Evolutionary conservation across 1,139 yeast genomes (phyloP).

Genomic region (Lodderomyces theae): DNA sequence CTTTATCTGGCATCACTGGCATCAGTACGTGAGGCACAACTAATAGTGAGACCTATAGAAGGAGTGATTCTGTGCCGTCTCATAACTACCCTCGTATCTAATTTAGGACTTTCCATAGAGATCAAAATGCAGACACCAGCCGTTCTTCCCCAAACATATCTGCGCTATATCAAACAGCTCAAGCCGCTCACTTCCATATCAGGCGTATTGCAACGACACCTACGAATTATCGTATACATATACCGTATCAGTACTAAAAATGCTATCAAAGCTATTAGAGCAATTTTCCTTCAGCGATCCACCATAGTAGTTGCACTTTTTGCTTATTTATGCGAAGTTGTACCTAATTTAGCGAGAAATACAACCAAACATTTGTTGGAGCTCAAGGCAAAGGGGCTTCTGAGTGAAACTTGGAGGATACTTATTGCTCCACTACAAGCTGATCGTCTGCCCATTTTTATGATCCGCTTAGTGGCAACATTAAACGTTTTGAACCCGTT

Average conservation of each 20-base stretch:
- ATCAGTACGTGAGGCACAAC: too few species aligned
- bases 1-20: too few species aligned
- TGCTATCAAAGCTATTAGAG: slow-evolving; percentile 2
- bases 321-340: slow-evolving; percentile 35
- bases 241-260: slow-evolving; percentile 1
- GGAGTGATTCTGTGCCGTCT: too few species aligned
- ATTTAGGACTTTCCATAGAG: too few species aligned
- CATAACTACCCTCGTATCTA: too few species aligned
- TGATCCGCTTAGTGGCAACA: slow-evolving; percentile 19
- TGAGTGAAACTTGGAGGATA: slow-evolving; percentile 14
- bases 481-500: slow-evolving; percentile 18
- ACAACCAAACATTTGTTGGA: slow-evolving; percentile 18
- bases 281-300: slow-evolving; percentile 14
- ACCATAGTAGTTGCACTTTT: slow-evolving; percentile 27
- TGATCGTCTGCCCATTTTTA: slow-evolving; percentile 32
- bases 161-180: neutral
- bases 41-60: too few species aligned
- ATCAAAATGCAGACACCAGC: neutral
- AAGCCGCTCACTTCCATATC: neutral
- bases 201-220: neutral
- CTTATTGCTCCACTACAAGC: slow-evolving; percentile 24
- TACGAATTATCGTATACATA: neutral
- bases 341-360: slow-evolving; percentile 29
- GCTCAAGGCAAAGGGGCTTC: slow-evolving; percentile 14
- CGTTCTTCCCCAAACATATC: neutral